These are phyloP conservation scores for Candida yuanshanica DNA, from an alignment of 805 yeast species.

Conservation along the genomic window DNA sequence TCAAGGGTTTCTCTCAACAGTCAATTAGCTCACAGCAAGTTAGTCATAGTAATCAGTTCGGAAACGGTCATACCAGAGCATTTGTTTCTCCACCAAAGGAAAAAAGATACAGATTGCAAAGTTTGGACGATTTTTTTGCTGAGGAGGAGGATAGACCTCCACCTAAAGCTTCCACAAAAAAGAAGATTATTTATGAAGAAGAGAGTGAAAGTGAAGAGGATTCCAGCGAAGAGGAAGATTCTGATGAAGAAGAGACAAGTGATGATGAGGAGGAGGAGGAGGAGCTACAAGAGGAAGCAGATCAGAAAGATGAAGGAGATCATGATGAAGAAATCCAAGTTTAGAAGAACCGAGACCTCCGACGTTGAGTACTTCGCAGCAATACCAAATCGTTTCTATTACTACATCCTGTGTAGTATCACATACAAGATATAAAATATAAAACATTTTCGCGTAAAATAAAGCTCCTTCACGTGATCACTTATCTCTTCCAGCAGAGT, in stretches of 20 bases:
- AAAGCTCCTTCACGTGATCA: too few species aligned
- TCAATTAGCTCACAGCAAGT: constrained; percentile 22
- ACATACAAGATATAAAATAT: too few species aligned
- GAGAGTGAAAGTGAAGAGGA: constrained; percentile 23
- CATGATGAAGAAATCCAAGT: constrained; percentile 7
- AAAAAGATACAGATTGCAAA: constrained; percentile 56
- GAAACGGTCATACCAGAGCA: neutral
- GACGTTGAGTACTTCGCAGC: too few species aligned
- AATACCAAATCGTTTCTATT: too few species aligned
- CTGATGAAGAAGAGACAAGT: constrained; percentile 21
- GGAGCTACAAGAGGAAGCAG: constrained; percentile 20
- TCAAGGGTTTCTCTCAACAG: constrained; percentile 19
- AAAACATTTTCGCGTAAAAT: too few species aligned
- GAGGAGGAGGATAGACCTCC: constrained; percentile 24
- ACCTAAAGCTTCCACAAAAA: constrained; percentile 7
- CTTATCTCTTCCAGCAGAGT: too few species aligned
- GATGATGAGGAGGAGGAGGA: constrained; percentile 23
- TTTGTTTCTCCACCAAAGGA: constrained; percentile 12
- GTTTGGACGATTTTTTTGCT: constrained; percentile 82
- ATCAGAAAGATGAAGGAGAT: constrained; percentile 10
- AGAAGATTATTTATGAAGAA: constrained; percentile 12
- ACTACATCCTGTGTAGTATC: too few species aligned
- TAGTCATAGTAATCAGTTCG: neutral
- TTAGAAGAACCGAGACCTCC: too few species aligned
- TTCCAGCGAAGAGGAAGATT: constrained; percentile 28